A percentile compares a stretch with the other conserved stretches of the same genome.
Evolutionary conservation across 768 basidiomycete genomes (phyloP).

Genomic region (Leccinum obscurum): DNA sequence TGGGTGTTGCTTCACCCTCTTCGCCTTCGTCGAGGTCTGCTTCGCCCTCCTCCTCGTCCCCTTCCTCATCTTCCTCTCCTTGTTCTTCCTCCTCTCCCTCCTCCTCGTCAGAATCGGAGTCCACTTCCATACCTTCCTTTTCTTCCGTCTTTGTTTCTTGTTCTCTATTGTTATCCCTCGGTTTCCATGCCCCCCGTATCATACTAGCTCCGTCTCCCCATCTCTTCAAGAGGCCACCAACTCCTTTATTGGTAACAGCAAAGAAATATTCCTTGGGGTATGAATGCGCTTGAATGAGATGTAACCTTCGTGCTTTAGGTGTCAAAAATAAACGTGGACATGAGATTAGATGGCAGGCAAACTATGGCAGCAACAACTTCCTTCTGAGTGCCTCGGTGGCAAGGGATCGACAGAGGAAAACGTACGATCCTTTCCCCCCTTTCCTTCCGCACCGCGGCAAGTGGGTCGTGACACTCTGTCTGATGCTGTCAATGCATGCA

Average conservation of each 20-base stretch:
- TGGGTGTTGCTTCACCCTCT: slow-evolving; percentile 30
- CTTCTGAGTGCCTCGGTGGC: slow-evolving; percentile 3
- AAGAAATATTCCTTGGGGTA: slow-evolving; percentile 93
- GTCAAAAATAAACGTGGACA: slow-evolving; percentile 63
- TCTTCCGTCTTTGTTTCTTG: slow-evolving; percentile 12
- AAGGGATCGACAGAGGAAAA: slow-evolving; percentile 17
- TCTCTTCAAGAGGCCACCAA: slow-evolving; percentile 72
- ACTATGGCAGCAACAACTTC: slow-evolving; percentile 42
- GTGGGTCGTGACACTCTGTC: slow-evolving; percentile 86
- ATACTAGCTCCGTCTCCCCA: slow-evolving; percentile 88
- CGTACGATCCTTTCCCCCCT: slow-evolving; percentile 82
- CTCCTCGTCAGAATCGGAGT: slow-evolving; percentile 19
- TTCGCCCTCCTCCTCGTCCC: slow-evolving; percentile 12
- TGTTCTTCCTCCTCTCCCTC: slow-evolving; percentile 14
- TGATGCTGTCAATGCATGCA: slow-evolving; percentile 52
- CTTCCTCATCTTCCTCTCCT: slow-evolving; percentile 16
- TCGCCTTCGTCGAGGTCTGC: slow-evolving; percentile 24
- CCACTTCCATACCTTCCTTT: slow-evolving; percentile 25
- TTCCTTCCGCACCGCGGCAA: slow-evolving; percentile 73
- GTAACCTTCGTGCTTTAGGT: slow-evolving; percentile 75
- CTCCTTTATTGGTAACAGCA: slow-evolving; percentile 87
- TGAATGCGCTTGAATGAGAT: slow-evolving; percentile 78
- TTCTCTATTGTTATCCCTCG: slow-evolving; percentile 33
- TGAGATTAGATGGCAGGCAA: slow-evolving; percentile 70
- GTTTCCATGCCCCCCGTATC: slow-evolving; percentile 71